Evolutionary conservation across 352 stramenopile species (phyloP).

Genomic region (Phytophthora sansomeana): DNA sequence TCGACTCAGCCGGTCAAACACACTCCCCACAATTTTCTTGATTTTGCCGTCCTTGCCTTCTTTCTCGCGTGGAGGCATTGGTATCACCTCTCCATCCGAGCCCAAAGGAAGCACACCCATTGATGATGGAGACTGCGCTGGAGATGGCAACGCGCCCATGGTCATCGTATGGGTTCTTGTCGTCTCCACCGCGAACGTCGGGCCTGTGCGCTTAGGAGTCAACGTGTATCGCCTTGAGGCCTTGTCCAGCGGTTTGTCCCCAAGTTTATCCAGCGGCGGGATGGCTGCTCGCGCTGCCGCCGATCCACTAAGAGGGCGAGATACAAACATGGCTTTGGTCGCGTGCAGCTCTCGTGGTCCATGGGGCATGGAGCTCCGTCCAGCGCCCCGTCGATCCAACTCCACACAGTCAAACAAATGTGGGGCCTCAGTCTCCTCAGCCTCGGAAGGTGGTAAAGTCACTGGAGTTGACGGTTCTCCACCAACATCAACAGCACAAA

Average conservation of each 20-base stretch:
- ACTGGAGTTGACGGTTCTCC: slow-evolving; percentile 6
- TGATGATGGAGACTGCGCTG: slow-evolving; percentile 36
- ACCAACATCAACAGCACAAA: slow-evolving; percentile 8
- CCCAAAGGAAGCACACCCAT: slow-evolving; percentile 28
- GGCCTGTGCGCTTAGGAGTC: slow-evolving; percentile 37
- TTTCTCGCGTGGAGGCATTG: slow-evolving; percentile 32
- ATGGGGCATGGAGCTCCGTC: slow-evolving; percentile 43
- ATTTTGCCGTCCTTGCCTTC: slow-evolving; percentile 68
- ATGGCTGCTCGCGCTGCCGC: slow-evolving; percentile 22
- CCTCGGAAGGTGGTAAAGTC: slow-evolving; percentile 10
- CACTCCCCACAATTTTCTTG: slow-evolving; percentile 82
- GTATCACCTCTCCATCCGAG: slow-evolving; percentile 35
- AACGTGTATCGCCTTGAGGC: slow-evolving; percentile 46
- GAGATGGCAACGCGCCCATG: slow-evolving; percentile 43
- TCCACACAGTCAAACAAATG: slow-evolving; percentile 77
- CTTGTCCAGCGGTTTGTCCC: slow-evolving; percentile 30
- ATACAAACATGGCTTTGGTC: slow-evolving; percentile 76
- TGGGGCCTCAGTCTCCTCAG: slow-evolving; percentile 34
- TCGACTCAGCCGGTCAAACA: slow-evolving; percentile 74
- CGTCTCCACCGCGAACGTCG: slow-evolving; percentile 45
- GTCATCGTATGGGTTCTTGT: slow-evolving; percentile 43
- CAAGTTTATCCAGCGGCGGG: slow-evolving; percentile 25
- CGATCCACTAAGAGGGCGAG: slow-evolving; percentile 47
- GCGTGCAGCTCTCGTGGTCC: slow-evolving; percentile 68
- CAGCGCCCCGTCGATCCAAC: slow-evolving; percentile 47